These are phyloP conservation scores for Endoconidiophora laricicola DNA, from an alignment of 2,329 filamentous ascomycete species.

Conservation along the genomic window DNA sequence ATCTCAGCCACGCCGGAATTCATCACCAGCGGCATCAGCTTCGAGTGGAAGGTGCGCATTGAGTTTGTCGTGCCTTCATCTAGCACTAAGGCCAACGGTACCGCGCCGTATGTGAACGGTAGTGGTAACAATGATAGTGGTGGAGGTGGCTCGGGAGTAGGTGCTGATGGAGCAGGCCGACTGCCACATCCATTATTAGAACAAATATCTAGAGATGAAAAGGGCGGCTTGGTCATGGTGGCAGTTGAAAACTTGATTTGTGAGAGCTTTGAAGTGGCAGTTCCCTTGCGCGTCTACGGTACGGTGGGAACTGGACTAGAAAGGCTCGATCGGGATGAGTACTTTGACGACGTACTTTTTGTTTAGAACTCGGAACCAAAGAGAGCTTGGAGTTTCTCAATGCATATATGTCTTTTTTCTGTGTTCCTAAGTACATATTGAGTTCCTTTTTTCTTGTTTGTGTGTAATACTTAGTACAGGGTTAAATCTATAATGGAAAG, in stretches of 20 bases:
- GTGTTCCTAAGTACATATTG: not conserved
- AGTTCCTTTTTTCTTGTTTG: not conserved
- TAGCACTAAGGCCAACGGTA: not conserved
- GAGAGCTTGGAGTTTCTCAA: no score
- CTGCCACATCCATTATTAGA: conserved; percentile 48
- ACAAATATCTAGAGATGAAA: conserved; percentile 60
- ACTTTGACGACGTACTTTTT: conserved; percentile 28
- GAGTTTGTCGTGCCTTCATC: conserved; percentile 68
- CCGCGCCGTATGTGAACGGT: not conserved
- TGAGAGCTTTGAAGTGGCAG: conserved; percentile 80
- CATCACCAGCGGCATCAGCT: conserved; percentile 68
- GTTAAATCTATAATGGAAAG: no score
- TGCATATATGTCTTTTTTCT: conserved; percentile 4
- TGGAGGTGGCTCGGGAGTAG: not conserved
- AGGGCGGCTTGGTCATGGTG: conserved; percentile 56
- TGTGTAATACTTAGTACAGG: not conserved
- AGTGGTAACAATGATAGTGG: not conserved
- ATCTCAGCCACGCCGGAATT: conserved; percentile 76
- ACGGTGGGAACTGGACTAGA: conserved; percentile 41
- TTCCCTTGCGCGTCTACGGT: conserved; percentile 69
- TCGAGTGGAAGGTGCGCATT: conserved; percentile 78
- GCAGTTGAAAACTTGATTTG: conserved; percentile 63
- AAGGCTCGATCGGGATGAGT: conserved; percentile 38
- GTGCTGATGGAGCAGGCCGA: conserved; percentile 13
- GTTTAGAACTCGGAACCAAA: conserved; percentile 18